Evolutionary conservation across 176 grass and related monocot genomes (phyloP).

Genomic region (Aegilops speltoides): DNA sequence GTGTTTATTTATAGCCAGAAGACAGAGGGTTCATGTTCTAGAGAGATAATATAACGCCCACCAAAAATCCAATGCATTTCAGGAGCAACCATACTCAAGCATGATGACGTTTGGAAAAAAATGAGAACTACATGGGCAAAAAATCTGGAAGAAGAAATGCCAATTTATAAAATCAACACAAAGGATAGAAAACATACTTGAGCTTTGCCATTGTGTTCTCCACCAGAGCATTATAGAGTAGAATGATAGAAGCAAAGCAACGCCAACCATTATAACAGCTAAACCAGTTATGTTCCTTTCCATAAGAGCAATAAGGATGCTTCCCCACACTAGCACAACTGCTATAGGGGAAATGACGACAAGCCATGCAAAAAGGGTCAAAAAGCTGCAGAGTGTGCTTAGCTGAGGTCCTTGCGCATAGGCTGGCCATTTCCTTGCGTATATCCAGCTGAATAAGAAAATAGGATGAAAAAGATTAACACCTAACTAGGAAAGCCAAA

Average conservation of each 20-base stretch:
- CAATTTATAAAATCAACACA: constrained; percentile 20
- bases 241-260: constrained; percentile 90
- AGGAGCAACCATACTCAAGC: background rate
- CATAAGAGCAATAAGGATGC: constrained; percentile 79
- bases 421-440: constrained; percentile 99
- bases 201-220: constrained; percentile 99
- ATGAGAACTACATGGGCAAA: background rate
- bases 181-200: constrained; percentile 66
- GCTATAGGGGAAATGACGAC: constrained; percentile 77
- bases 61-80: background rate
- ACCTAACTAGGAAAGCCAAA: constrained; percentile 10
- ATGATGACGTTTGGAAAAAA: background rate
- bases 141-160: constrained; percentile 26
- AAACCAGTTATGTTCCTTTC: constrained; percentile 92
- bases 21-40: background rate
- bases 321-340: constrained; percentile 78
- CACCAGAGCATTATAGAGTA: constrained; percentile 99
- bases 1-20: background rate
- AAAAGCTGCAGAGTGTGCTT: constrained; percentile 65
- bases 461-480: constrained; percentile 29
- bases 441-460: constrained; percentile 89
- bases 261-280: constrained; percentile 94
- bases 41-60: background rate
- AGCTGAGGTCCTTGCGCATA: constrained; percentile 80
- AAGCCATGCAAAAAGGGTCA: constrained; percentile 79